Conservation (phyloP, 108 stramenopile genomes). For the Nitzschia inconspicua region DNA sequence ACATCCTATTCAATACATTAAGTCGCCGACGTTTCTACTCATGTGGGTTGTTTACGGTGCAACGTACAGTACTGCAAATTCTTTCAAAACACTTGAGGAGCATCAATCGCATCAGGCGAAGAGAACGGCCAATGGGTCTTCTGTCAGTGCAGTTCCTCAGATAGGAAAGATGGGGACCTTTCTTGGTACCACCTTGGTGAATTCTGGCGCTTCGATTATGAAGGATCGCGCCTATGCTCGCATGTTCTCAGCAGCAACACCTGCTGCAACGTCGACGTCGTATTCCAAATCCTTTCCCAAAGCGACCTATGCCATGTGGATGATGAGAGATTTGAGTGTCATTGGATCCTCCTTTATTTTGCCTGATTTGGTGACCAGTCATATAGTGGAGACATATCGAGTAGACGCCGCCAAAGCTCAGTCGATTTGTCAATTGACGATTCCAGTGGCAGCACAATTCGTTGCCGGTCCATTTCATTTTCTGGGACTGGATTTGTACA, state of each 20-base stretch:
- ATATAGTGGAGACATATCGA: not conserved
- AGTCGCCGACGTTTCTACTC: slow-evolving; percentile 63
- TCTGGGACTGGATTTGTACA: slow-evolving; percentile 53
- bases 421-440: slow-evolving; percentile 32
- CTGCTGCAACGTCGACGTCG: not conserved
- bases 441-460: slow-evolving; percentile 43
- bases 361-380: slow-evolving; percentile 34
- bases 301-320: slow-evolving; percentile 46
- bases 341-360: slow-evolving; percentile 57
- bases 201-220: slow-evolving; percentile 39
- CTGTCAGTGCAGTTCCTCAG: not conserved
- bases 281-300: slow-evolving; percentile 17
- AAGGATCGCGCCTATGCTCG: slow-evolving; percentile 53
- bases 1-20: slow-evolving; percentile 33
- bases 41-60: slow-evolving; percentile 70
- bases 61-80: slow-evolving; percentile 48
- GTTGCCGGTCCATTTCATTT: slow-evolving; percentile 52
- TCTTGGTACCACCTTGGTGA: slow-evolving; percentile 45
- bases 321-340: slow-evolving; percentile 41
- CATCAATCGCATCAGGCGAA: slow-evolving; percentile 18
- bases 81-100: slow-evolving; percentile 44
- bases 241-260: slow-evolving; percentile 32
- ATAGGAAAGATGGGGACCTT: slow-evolving; percentile 27
- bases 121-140: not conserved
- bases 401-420: slow-evolving; percentile 21